Conservation (phyloP, 495 filamentous ascomycete genomes). For the Coniosporium apollinis region DNA sequence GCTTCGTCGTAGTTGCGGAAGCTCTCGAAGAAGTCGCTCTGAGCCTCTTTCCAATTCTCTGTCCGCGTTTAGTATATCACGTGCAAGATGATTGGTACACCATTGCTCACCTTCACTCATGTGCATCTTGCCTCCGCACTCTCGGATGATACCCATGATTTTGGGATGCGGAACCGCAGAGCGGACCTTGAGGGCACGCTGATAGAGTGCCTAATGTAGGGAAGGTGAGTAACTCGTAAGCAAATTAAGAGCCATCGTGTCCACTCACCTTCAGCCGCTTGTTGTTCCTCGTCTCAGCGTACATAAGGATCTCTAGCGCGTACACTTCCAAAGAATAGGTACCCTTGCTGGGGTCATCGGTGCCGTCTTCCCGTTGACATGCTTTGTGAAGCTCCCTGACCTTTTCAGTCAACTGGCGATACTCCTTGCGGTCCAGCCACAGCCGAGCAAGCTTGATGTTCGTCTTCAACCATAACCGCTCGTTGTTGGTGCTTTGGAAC, state of each 20-base stretch:
- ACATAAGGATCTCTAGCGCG: constrained; percentile 97
- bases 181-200: constrained; percentile 72
- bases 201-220: constrained; percentile 63
- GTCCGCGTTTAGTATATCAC: too few relatives aligned
- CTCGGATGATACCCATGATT: constrained; percentile 97
- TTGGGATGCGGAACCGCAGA: constrained; percentile 96
- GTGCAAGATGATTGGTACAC: too few relatives aligned
- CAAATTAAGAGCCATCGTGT: constrained; percentile 7
- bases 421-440: constrained; percentile 82
- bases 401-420: constrained; percentile 62
- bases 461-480: constrained; percentile 93
- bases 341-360: constrained; percentile 87
- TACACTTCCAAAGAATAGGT: constrained; percentile 94
- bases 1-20: constrained; percentile 99
- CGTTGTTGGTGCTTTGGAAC: constrained; percentile 95
- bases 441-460: constrained; percentile 92
- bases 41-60: constrained; percentile 96
- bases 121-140: constrained; percentile 99
- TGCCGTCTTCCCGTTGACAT: constrained; percentile 76
- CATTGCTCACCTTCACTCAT: constrained; percentile 61
- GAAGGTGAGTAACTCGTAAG: constrained; percentile 4
- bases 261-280: constrained; percentile 67
- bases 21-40: constrained; percentile 95
- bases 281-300: constrained; percentile 90
- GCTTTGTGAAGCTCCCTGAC: constrained; percentile 76